Percentiles rank a stretch among this genome's conserved stretches.
Conservation (phyloP, 2,329 filamentous ascomycete species). For the Tolypocladium guangdongense region DNA sequence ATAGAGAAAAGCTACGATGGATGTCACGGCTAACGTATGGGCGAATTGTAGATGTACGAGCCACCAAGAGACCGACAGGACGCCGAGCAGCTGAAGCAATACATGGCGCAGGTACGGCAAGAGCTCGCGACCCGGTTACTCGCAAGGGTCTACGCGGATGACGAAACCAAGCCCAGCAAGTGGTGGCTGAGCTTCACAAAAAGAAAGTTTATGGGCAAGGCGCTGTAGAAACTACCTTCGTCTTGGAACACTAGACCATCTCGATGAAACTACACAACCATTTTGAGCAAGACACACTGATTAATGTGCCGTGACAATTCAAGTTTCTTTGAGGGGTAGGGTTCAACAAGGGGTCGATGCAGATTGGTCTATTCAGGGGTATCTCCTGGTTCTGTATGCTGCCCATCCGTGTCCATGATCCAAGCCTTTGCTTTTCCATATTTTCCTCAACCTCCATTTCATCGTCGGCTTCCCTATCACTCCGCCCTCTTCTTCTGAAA, state of each 20-base stretch:
- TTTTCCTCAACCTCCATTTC: not conserved
- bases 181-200: constrained; percentile 99
- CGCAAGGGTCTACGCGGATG: constrained; percentile 76
- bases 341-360: not conserved
- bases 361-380: not conserved
- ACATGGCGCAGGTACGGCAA: constrained; percentile 85
- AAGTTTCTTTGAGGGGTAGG: too few relatives aligned
- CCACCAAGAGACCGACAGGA: constrained; percentile 77
- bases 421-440: not conserved
- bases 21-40: not conserved
- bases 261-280: not conserved
- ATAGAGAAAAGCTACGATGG: too few relatives aligned
- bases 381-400: not conserved
- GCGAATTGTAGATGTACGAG: constrained; percentile 62
- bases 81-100: constrained; percentile 79
- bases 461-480: too few relatives aligned
- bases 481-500: constrained; percentile 51
- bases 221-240: constrained; percentile 39
- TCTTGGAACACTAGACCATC: not conserved
- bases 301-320: not conserved
- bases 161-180: constrained; percentile 61
- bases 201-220: constrained; percentile 99
- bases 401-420: not conserved
- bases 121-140: constrained; percentile 77
- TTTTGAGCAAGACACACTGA: not conserved